A percentile compares a stretch with the other conserved stretches of the same genome.
Evolutionary conservation across 1,284 basidiomycete species (phyloP).

Genomic region (Malassezia yamatoensis): DNA sequence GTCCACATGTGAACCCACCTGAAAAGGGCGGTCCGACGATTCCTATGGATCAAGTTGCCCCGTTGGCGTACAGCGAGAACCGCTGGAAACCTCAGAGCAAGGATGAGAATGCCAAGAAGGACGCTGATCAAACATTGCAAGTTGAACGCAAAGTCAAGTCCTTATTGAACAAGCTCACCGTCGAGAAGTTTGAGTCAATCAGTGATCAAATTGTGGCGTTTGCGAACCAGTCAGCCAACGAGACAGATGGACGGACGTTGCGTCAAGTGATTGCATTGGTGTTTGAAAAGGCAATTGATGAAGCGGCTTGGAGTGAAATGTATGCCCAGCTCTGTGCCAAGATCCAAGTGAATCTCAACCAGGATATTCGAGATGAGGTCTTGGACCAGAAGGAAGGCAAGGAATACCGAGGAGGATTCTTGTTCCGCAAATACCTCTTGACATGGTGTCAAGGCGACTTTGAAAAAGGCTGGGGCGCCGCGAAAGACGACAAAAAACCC

Average conservation of each 20-base stretch:
- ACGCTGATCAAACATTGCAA: conserved; percentile 61
- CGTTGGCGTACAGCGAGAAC: conserved; percentile 67
- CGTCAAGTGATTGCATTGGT: conserved; percentile 91
- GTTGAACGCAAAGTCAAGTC: conserved; percentile 89
- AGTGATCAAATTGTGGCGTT: conserved; percentile 81
- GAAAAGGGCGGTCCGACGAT: conserved; percentile 51
- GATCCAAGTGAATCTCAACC: conserved; percentile 80
- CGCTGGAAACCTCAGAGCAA: conserved; percentile 58
- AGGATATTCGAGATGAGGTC: conserved; percentile 70
- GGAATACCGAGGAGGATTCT: conserved; percentile 71
- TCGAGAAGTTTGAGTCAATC: conserved; percentile 93
- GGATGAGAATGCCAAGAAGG: conserved; percentile 27
- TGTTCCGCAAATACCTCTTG: conserved; percentile 78
- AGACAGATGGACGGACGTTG: conserved; percentile 84
- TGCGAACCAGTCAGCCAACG: conserved; percentile 85
- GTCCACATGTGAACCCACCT: conserved; percentile 43
- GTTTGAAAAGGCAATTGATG: conserved; percentile 93
- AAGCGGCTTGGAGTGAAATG: conserved; percentile 91
- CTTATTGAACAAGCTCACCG: conserved; percentile 88
- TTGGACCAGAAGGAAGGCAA: conserved; percentile 61
- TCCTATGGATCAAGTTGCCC: conserved; percentile 55
- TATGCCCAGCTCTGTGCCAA: conserved; percentile 87
- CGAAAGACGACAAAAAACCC: conserved; percentile 50
- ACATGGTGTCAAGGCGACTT: conserved; percentile 91
- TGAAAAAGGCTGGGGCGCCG: conserved; percentile 65